A percentile compares a stretch with the other conserved stretches of the same genome.
Evolutionary conservation across 345 rosid species (phyloP).

Genomic region (Brassica rapa): DNA sequence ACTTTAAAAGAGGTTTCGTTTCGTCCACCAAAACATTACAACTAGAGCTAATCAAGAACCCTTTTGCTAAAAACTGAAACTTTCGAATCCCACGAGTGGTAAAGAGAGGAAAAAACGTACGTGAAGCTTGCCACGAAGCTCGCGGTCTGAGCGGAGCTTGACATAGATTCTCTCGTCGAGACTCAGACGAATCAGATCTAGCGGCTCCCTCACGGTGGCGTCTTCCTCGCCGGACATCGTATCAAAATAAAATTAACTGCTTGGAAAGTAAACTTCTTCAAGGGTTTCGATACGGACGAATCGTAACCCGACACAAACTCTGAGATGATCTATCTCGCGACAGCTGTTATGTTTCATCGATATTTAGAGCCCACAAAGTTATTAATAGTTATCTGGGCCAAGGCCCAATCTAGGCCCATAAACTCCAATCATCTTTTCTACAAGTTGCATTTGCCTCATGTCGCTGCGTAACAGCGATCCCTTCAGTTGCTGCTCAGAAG

Average conservation of each 20-base stretch:
- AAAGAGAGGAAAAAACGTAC: conserved; percentile 36
- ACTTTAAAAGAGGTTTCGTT: not conserved
- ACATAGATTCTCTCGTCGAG: conserved; percentile 99
- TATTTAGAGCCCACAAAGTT: not conserved
- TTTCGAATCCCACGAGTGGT: not conserved
- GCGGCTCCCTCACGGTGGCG: conserved; percentile 95
- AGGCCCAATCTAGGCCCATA: not conserved
- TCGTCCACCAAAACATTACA: not conserved
- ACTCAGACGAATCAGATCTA: conserved; percentile 95
- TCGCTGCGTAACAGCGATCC: too few relatives aligned
- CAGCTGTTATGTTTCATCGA: not conserved
- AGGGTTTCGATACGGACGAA: conserved; percentile 16
- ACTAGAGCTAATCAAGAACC: not conserved
- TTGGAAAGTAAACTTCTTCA: not conserved
- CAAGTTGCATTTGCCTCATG: too few relatives aligned
- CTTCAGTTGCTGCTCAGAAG: too few relatives aligned
- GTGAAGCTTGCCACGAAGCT: conserved; percentile 99
- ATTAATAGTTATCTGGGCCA: not conserved
- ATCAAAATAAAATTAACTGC: not conserved
- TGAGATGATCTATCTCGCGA: not conserved
- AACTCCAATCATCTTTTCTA: not conserved
- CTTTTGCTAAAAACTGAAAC: not conserved
- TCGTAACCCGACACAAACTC: conserved; percentile 2
- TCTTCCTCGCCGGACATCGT: conserved; percentile 92
- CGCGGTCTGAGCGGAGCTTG: conserved; percentile 98